Evolutionary conservation across 768 basidiomycete species (phyloP).

Genomic region (Dictyophora rubrovolvata): DNA sequence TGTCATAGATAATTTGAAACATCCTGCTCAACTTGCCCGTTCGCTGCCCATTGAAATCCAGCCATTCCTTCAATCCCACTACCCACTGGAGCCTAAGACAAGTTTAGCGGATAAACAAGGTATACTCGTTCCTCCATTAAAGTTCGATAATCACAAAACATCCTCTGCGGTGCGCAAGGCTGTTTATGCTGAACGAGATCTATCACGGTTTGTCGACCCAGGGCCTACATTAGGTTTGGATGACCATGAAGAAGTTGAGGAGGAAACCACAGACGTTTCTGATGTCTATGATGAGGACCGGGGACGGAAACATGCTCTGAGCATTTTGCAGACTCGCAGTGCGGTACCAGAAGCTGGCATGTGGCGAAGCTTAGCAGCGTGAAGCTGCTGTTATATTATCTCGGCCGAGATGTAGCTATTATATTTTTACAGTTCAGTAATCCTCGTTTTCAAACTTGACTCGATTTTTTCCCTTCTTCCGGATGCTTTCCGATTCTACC

Average conservation of each 20-base stretch:
- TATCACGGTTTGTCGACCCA: slow-evolving; percentile 52
- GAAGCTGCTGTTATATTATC: background rate
- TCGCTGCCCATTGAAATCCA: slow-evolving; percentile 59
- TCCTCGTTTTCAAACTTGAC: no score
- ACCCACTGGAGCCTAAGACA: slow-evolving; percentile 38
- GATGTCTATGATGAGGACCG: slow-evolving; percentile 23
- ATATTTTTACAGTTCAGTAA: no score
- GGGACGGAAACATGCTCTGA: slow-evolving; percentile 49
- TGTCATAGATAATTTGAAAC: slow-evolving; percentile 16
- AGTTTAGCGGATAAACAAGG: slow-evolving; percentile 31
- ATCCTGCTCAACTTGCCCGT: slow-evolving; percentile 25
- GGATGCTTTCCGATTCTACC: slow-evolving; percentile 4
- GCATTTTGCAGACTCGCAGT: slow-evolving; percentile 61
- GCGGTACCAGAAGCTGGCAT: slow-evolving; percentile 61
- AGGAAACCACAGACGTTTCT: slow-evolving; percentile 25
- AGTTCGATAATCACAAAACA: slow-evolving; percentile 19
- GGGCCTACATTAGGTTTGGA: slow-evolving; percentile 52
- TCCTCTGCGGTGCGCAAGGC: slow-evolving; percentile 47
- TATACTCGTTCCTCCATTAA: slow-evolving; percentile 20
- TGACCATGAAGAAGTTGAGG: slow-evolving; percentile 40
- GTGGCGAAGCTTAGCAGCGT: slow-evolving; percentile 68
- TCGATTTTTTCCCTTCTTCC: background rate
- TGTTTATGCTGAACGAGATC: slow-evolving; percentile 61
- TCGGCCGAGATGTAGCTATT: background rate
- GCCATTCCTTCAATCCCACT: slow-evolving; percentile 25